A percentile compares a stretch with the other conserved stretches of the same genome.
Conservation (phyloP, 208 protist species). For the Leishmania lainsoni region DNA sequence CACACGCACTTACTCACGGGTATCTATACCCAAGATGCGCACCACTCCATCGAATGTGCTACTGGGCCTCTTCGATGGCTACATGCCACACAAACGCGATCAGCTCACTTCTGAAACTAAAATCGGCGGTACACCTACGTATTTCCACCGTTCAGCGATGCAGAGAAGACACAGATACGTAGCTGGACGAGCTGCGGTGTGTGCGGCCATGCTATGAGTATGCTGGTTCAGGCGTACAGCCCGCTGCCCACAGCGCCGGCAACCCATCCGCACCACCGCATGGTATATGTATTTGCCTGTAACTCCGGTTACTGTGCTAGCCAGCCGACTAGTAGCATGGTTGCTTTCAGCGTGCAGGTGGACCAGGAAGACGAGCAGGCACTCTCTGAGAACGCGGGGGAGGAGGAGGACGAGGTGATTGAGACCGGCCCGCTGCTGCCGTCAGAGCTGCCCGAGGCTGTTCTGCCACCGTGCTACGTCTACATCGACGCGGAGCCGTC, state of each 20-base stretch:
- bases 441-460: constrained; percentile 41
- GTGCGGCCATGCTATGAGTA: constrained; percentile 68
- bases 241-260: constrained; percentile 45
- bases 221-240: constrained; percentile 80
- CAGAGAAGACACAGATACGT: constrained; percentile 33
- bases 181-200: constrained; percentile 75
- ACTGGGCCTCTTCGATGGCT: constrained; percentile 80
- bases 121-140: constrained; percentile 65
- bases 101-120: constrained; percentile 75
- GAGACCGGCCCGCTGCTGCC: constrained; percentile 42
- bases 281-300: constrained; percentile 86
- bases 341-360: constrained; percentile 68
- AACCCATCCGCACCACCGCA: constrained; percentile 54
- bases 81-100: constrained; percentile 60
- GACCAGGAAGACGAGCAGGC: constrained; percentile 63
- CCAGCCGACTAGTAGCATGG: constrained; percentile 77
- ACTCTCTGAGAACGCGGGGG: constrained; percentile 35
- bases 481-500: constrained; percentile 67
- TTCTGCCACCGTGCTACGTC: constrained; percentile 73
- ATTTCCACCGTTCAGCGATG: constrained; percentile 46
- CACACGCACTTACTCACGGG: background rate
- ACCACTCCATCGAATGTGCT: constrained; percentile 32
- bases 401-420: constrained; percentile 48
- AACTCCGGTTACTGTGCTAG: constrained; percentile 65
- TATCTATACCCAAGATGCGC: background rate